phyloP scores from a whole-genome alignment of 306 rosid genomes.

The Senna siamea region DNA sequence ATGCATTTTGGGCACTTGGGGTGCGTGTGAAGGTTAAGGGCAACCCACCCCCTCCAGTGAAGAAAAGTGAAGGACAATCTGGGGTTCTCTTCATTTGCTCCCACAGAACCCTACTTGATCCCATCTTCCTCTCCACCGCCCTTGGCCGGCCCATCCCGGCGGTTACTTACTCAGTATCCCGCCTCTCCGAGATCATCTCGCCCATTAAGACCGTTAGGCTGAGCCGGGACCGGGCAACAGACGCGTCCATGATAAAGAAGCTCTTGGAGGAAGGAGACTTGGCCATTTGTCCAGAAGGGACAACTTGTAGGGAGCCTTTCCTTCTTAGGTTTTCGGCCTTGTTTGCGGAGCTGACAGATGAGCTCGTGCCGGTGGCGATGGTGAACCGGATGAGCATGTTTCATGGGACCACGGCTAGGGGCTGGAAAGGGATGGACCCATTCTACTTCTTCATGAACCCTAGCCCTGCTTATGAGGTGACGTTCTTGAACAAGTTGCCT shows the following conservation, averaged over 20 bases:
- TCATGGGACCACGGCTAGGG: slow-evolving; percentile 85
- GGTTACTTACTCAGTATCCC: slow-evolving; percentile 76
- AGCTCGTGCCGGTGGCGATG: slow-evolving; percentile 92
- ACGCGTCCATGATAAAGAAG: slow-evolving; percentile 75
- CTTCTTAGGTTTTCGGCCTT: slow-evolving; percentile 72
- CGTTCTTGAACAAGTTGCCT: slow-evolving; percentile 68
- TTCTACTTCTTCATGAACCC: slow-evolving; percentile 96
- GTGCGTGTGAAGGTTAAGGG: slow-evolving; percentile 73
- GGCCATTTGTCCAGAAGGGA: slow-evolving; percentile 84
- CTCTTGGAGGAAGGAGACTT: slow-evolving; percentile 75
- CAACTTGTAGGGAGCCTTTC: slow-evolving; percentile 86
- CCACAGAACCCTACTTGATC: slow-evolving; percentile 79
- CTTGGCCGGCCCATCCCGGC: slow-evolving; percentile 82
- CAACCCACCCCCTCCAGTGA: slow-evolving; percentile 60
- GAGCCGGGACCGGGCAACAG: slow-evolving; percentile 61
- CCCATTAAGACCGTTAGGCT: slow-evolving; percentile 76
- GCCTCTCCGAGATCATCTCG: slow-evolving; percentile 77
- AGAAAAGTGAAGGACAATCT: slow-evolving; percentile 39
- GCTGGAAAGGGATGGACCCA: slow-evolving; percentile 95
- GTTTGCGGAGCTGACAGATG: slow-evolving; percentile 73
- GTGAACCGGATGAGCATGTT: slow-evolving; percentile 87
- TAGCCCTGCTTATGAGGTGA: slow-evolving; percentile 77
- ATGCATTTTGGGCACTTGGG: slow-evolving; percentile 75
- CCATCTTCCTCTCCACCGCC: slow-evolving; percentile 79
- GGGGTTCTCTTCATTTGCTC: slow-evolving; percentile 84